phyloP scores from a whole-genome alignment of 129 eudicot genomes.

The Flaveria bidentis region DNA sequence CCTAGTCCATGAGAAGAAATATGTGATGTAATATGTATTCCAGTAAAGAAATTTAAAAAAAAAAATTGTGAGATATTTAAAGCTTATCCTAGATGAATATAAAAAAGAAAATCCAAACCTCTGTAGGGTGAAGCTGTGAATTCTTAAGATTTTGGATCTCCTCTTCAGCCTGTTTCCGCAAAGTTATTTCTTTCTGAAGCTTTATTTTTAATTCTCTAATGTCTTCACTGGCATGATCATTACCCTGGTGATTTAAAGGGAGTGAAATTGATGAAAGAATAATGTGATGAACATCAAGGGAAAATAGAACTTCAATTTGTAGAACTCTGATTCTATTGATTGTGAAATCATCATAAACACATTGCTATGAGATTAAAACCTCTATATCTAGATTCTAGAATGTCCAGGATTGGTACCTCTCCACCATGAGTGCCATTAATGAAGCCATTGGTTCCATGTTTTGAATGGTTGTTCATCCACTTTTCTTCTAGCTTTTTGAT shows the following conservation, averaged over 20 bases:
- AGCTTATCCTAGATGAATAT: not conserved
- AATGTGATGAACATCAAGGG: not conserved
- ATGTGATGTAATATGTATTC: slow-evolving; percentile 31
- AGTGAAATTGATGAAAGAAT: slow-evolving; percentile 17
- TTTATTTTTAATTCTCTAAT: slow-evolving; percentile 52
- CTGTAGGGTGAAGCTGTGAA: slow-evolving; percentile 55
- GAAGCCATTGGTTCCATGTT: slow-evolving; percentile 60
- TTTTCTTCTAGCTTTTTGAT: slow-evolving; percentile 97
- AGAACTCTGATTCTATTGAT: slow-evolving; percentile 9
- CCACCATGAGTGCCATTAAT: slow-evolving; percentile 38
- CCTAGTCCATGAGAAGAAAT: slow-evolving; percentile 50
- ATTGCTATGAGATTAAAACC: slow-evolving; percentile 2
- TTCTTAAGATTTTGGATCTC: slow-evolving; percentile 61
- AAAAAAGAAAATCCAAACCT: slow-evolving; percentile 44
- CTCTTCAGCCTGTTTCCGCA: slow-evolving; percentile 82
- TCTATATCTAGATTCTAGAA: not conserved
- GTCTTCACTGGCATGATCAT: slow-evolving; percentile 46
- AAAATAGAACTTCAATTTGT: slow-evolving; percentile 7
- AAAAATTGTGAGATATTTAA: slow-evolving; percentile 13
- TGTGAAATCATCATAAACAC: not conserved
- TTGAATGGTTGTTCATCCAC: slow-evolving; percentile 76
- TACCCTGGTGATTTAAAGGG: slow-evolving; percentile 42
- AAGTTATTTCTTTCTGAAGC: slow-evolving; percentile 74
- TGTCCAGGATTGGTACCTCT: slow-evolving; percentile 50
- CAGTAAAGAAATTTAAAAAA: not conserved